phyloP scores from a whole-genome alignment of 208 protist genomes.

The Acanthamoeba triangularis region DNA sequence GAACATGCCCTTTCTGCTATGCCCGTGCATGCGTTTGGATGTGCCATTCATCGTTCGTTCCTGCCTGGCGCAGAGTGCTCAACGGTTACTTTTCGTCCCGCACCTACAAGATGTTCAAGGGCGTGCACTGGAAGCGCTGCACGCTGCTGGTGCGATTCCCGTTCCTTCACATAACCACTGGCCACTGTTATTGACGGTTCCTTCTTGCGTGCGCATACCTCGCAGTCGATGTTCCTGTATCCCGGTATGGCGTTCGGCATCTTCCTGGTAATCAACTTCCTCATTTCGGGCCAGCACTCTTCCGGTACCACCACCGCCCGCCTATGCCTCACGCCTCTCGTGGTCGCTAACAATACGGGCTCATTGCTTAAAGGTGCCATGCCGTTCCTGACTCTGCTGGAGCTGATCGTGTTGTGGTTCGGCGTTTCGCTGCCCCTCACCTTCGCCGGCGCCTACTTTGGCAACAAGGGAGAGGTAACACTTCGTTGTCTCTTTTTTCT shows the following conservation, averaged over 20 bases:
- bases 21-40: not conserved
- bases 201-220: not conserved
- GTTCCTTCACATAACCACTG: not conserved
- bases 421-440: slow-evolving; percentile 97
- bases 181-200: not conserved
- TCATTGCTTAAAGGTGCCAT: slow-evolving; percentile 81
- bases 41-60: not conserved
- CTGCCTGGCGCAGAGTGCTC: slow-evolving; percentile 76
- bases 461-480: slow-evolving; percentile 91
- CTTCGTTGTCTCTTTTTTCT: not conserved
- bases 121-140: slow-evolving; percentile 93
- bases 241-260: slow-evolving; percentile 93
- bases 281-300: slow-evolving; percentile 90
- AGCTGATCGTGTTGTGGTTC: slow-evolving; percentile 92
- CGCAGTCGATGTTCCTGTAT: slow-evolving; percentile 89
- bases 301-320: slow-evolving; percentile 55
- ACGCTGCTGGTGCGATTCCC: slow-evolving; percentile 86
- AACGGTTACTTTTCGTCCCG: slow-evolving; percentile 95
- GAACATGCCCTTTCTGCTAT: not conserved
- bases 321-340: slow-evolving; percentile 11
- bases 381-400: slow-evolving; percentile 86
- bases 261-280: slow-evolving; percentile 94
- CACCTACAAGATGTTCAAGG: slow-evolving; percentile 94
- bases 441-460: slow-evolving; percentile 96
- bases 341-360: slow-evolving; percentile 8